These are phyloP conservation scores for Microstegium vimineum DNA, from an alignment of 176 grass and related monocot species.

Conservation along the genomic window DNA sequence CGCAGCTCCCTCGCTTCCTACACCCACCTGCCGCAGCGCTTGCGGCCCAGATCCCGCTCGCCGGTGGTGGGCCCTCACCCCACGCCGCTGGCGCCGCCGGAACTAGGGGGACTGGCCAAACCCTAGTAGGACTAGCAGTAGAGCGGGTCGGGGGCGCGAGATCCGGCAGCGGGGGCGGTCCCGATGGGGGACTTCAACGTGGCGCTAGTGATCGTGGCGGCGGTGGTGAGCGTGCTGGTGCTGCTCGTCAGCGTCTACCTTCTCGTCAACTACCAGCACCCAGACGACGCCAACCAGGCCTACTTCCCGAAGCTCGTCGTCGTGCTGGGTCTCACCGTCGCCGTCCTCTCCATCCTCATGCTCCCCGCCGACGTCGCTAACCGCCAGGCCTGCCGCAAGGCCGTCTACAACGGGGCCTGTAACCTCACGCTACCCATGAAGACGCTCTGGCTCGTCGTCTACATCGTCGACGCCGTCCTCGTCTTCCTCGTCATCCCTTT, in stretches of 20 bases:
- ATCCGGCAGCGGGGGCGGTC: slow-evolving; percentile 26
- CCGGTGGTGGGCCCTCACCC: background rate
- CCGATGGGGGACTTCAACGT: slow-evolving; percentile 99
- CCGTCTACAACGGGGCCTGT: slow-evolving; percentile 78
- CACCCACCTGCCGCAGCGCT: background rate
- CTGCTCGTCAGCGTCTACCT: slow-evolving; percentile 90
- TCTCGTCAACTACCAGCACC: slow-evolving; percentile 98
- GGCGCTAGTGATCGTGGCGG: slow-evolving; percentile 90
- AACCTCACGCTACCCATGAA: slow-evolving; percentile 88
- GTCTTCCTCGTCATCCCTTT: slow-evolving; percentile 96
- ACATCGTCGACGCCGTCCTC: slow-evolving; percentile 85
- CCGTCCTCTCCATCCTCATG: slow-evolving; percentile 96
- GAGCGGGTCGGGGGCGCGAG: too few relatives aligned
- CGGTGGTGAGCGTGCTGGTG: slow-evolving; percentile 66
- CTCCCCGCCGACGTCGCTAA: slow-evolving; percentile 98
- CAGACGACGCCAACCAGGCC: slow-evolving; percentile 97
- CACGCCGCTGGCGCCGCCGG: slow-evolving; percentile 13
- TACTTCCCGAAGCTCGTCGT: slow-evolving; percentile 95
- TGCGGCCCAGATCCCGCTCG: slow-evolving; percentile 38
- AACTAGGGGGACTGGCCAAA: background rate
- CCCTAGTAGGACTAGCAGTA: background rate
- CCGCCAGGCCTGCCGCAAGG: slow-evolving; percentile 59
- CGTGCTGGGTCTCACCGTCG: slow-evolving; percentile 82
- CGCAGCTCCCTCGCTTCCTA: background rate
- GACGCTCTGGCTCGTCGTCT: slow-evolving; percentile 82